These are phyloP conservation scores for Primulina huaijiensis DNA, from an alignment of 257 asterid species.

Conservation along the genomic window DNA sequence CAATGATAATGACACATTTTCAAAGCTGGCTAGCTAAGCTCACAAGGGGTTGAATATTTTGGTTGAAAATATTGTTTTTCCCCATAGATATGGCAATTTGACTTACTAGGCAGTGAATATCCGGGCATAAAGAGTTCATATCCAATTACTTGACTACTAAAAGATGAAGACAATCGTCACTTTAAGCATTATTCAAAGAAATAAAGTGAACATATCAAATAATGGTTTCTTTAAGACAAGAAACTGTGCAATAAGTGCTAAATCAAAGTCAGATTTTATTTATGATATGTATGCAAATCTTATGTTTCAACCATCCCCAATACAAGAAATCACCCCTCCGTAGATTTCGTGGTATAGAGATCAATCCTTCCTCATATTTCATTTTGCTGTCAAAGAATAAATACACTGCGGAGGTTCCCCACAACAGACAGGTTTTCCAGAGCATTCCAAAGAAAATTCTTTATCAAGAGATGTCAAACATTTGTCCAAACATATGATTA, in stretches of 20 bases:
- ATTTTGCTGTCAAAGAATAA: constrained; percentile 20
- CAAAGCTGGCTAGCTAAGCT: constrained; percentile 25
- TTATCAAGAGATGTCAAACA: not conserved
- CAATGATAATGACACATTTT: constrained; percentile 24
- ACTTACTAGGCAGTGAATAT: too few relatives aligned
- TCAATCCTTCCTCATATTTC: not conserved
- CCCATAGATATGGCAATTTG: constrained; percentile 9
- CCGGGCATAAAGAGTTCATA: too few relatives aligned
- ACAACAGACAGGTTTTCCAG: constrained; percentile 15
- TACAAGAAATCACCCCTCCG: not conserved
- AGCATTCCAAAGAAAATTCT: constrained; percentile 7
- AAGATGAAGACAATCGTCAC: not conserved
- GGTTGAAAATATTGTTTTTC: not conserved
- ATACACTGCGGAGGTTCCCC: constrained; percentile 11
- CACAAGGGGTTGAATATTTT: not conserved
- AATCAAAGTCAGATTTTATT: too few relatives aligned
- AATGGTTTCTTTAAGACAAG: not conserved
- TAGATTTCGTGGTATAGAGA: not conserved
- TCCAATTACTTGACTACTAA: constrained; percentile 14
- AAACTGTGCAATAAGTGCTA: not conserved
- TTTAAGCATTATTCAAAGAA: not conserved
- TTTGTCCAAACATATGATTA: constrained; percentile 12
- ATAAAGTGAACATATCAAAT: not conserved
- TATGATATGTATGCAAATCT: too few relatives aligned
- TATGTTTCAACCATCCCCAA: too few relatives aligned